Percentiles rank a stretch among this genome's conserved stretches.
Conservation (phyloP, 768 basidiomycete genomes). For the Xanthoconium purpureum region DNA sequence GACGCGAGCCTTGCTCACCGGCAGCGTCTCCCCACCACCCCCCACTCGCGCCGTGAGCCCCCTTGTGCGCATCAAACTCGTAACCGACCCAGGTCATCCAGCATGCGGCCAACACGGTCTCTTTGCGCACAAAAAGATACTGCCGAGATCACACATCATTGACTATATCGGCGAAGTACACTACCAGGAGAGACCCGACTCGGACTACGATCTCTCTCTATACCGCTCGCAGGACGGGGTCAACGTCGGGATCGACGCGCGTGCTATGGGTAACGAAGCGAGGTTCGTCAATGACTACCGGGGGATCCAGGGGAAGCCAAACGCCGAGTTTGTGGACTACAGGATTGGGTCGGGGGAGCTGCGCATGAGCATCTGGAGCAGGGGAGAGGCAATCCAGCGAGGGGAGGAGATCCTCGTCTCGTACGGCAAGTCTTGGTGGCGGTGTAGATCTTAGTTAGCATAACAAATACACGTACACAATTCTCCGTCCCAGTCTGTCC, state of each 20-base stretch:
- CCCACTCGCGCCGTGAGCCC: constrained; percentile 17
- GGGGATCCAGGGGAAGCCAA: constrained; percentile 65
- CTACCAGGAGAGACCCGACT: constrained; percentile 63
- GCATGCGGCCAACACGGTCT: constrained; percentile 77
- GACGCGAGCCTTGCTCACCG: constrained; percentile 39
- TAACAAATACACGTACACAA: constrained; percentile 20
- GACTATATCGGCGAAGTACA: constrained; percentile 88
- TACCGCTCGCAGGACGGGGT: constrained; percentile 53
- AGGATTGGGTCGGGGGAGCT: constrained; percentile 56
- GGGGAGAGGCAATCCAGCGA: constrained; percentile 57
- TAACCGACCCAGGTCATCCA: constrained; percentile 62
- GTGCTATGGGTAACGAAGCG: constrained; percentile 75
- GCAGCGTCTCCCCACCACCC: constrained; percentile 12
- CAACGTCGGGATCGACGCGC: constrained; percentile 78
- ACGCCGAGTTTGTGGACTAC: constrained; percentile 65
- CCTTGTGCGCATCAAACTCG: constrained; percentile 54
- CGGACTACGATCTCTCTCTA: constrained; percentile 91
- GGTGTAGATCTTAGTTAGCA: constrained; percentile 30
- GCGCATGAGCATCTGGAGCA: constrained; percentile 76
- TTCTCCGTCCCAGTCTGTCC: not conserved
- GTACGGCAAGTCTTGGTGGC: constrained; percentile 89
- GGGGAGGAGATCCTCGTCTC: constrained; percentile 85
- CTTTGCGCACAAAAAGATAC: constrained; percentile 73
- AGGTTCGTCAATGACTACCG: constrained; percentile 91
- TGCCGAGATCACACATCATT: constrained; percentile 61